Base-by-base conservation (phyloP, 2,329 filamentous ascomycete genomes). In the Hysterium pulicare region DNA sequence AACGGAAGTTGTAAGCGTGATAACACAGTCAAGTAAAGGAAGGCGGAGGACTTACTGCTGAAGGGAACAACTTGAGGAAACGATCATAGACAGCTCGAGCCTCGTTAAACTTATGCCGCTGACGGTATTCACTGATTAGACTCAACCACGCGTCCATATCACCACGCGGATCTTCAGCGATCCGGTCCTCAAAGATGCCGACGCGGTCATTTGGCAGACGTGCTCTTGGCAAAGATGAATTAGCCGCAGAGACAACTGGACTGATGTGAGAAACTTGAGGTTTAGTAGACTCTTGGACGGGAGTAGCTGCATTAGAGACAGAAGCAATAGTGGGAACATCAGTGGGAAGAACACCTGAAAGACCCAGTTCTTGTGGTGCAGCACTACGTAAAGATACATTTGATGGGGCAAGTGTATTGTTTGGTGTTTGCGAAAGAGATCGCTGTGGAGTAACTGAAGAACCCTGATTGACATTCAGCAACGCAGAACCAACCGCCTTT, bases 91-190 rank as follows among this genome's bases (percentile, higher is more conserved):
- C 81, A 45, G 77, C 80, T 50, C 91, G 82, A 21, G 87, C 81
- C 57, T 91, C 86, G 47, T 95, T 88, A 48, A 90, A 71, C 66
- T 90, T 87, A 69, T 86, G 86, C 57, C 86, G 87, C 58, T 81
- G 83, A 55, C 85, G 85, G 66, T 95, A 82, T 63, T 96, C 89
- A 53, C 81, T 79, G 62, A 98, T 91, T 62, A 98, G 76, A 51
- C 81, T 79, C 57, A 94, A 72, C 93, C 93, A 98, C 23, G 91
- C 89, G 64, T 93, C 87, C 68, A 93, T 81, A 57, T 96, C 90
- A 59, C 91, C 93, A 57, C 89, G 86, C 13, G 91, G 87, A 62
- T 98, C 93, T 60, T 96, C 87, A 63, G 86, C 84, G 65, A 97
- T 86, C 61, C 91, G 84, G 65, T 93, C 87, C 72, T 98, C 91